Conservation (phyloP, 2,329 filamentous ascomycete species). For the Passalora sequoiae region DNA sequence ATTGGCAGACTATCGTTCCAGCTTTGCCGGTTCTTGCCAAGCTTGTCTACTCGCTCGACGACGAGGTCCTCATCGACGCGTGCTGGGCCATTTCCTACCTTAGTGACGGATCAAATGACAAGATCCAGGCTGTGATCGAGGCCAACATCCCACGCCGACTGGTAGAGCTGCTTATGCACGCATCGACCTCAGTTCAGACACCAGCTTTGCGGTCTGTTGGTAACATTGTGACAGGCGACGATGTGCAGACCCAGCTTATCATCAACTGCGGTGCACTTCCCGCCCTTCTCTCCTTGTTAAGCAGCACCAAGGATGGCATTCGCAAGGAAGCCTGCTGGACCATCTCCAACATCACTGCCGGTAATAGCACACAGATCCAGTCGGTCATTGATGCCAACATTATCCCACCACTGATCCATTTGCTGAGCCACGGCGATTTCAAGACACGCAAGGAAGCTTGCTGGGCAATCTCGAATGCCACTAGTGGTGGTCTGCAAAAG, state of each 20-base stretch:
- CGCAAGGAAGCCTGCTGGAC: slow-evolving; percentile 99
- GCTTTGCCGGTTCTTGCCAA: slow-evolving; percentile 93
- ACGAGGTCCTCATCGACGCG: slow-evolving; percentile 96
- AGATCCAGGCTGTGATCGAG: slow-evolving; percentile 98
- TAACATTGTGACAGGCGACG: slow-evolving; percentile 97
- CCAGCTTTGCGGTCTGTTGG: slow-evolving; percentile 94
- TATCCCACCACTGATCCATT: slow-evolving; percentile 90
- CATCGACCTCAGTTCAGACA: slow-evolving; percentile 96
- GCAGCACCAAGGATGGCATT: slow-evolving; percentile 97
- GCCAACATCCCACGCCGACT: slow-evolving; percentile 93
- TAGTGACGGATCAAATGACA: slow-evolving; percentile 96
- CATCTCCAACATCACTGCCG: slow-evolving; percentile 97
- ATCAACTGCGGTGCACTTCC: slow-evolving; percentile 96
- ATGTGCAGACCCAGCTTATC: slow-evolving; percentile 97
- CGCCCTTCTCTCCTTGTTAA: slow-evolving; percentile 85
- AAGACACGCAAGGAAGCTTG: slow-evolving; percentile 99
- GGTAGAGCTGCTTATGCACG: slow-evolving; percentile 96
- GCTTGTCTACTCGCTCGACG: slow-evolving; percentile 95
- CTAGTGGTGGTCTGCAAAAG: slow-evolving; percentile 94
- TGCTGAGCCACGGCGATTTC: slow-evolving; percentile 92
- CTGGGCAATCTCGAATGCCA: slow-evolving; percentile 99
- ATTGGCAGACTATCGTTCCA: slow-evolving; percentile 92
- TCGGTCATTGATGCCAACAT: slow-evolving; percentile 94
- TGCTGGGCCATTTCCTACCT: slow-evolving; percentile 99
- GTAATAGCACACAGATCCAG: slow-evolving; percentile 97